Percentiles rank a stretch among this genome's conserved stretches.
Evolutionary conservation across 345 rosid species (phyloP).

Genomic region (Raphanus sativus): DNA sequence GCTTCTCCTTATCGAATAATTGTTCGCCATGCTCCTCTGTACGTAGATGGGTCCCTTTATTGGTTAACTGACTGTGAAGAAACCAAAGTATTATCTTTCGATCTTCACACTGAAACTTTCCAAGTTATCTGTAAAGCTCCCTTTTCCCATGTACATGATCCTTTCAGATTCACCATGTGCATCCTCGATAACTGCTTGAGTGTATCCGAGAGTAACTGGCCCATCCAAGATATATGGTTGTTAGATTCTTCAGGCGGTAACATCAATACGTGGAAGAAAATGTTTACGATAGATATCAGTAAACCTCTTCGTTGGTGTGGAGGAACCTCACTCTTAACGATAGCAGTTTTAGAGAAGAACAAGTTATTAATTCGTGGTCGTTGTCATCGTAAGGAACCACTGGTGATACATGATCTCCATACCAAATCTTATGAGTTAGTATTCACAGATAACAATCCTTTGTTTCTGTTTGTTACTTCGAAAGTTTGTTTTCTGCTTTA

Average conservation of each 20-base stretch:
- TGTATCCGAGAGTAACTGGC: background rate
- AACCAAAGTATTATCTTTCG: no score
- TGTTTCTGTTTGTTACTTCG: no score
- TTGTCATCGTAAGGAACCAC: background rate
- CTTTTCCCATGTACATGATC: no score
- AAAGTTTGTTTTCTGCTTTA: no score
- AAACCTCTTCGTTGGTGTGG: background rate
- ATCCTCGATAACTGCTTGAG: no score
- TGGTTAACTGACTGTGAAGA: no score
- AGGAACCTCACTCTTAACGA: background rate
- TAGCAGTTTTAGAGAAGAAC: background rate
- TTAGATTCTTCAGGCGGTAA: background rate
- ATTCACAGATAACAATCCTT: background rate
- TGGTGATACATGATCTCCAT: slow-evolving; percentile 1
- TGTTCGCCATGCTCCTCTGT: no score
- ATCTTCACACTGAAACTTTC: no score
- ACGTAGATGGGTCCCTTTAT: no score
- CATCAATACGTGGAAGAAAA: background rate
- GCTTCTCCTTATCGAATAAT: no score
- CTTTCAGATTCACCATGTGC: no score
- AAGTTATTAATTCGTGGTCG: background rate
- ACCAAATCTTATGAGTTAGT: background rate
- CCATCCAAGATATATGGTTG: background rate
- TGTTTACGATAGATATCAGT: background rate
- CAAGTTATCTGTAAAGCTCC: no score